A percentile compares a stretch with the other conserved stretches of the same genome.
These are phyloP conservation scores for Trifolium subterraneum DNA, from an alignment of 306 rosid species.

Conservation along the genomic window DNA sequence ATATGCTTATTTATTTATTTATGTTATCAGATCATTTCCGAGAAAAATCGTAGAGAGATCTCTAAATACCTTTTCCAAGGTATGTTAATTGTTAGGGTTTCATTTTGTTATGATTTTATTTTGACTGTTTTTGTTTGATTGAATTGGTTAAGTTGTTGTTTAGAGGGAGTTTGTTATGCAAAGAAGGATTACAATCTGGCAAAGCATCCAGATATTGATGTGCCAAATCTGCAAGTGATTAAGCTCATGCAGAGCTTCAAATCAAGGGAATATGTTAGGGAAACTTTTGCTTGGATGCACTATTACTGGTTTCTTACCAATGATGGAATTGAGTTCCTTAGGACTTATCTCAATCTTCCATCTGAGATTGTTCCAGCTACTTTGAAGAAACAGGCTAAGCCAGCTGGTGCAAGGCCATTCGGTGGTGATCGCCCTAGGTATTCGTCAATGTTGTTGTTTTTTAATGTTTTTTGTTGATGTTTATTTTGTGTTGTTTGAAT, in stretches of 20 bases:
- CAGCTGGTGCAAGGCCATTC: conserved; percentile 62
- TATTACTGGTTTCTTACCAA: conserved; percentile 92
- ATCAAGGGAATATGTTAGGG: conserved; percentile 85
- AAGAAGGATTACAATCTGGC: conserved; percentile 83
- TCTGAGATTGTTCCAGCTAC: conserved; percentile 93
- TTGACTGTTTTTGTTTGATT: not conserved
- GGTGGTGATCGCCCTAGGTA: conserved; percentile 91
- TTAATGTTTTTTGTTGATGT: not conserved
- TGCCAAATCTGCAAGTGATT: conserved; percentile 87
- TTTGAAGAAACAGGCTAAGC: conserved; percentile 81
- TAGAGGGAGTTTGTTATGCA: conserved; percentile 80
- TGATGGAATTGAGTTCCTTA: conserved; percentile 85
- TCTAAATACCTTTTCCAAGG: conserved; percentile 83
- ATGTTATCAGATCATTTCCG: conserved; percentile 63
- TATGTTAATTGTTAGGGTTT: not conserved
- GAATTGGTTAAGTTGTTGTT: not conserved
- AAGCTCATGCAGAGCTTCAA: conserved; percentile 97
- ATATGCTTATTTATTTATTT: not conserved
- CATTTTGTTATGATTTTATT: not conserved
- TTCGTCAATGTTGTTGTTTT: not conserved
- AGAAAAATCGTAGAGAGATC: conserved; percentile 78
- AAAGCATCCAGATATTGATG: conserved; percentile 88
- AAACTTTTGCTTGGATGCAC: conserved; percentile 96
- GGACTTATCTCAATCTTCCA: conserved; percentile 89
- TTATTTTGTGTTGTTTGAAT: not conserved